Percentiles rank a stretch among this genome's conserved stretches.
Conservation (phyloP, 2,329 filamentous ascomycete genomes). For the Tolypocladium nubicola region DNA sequence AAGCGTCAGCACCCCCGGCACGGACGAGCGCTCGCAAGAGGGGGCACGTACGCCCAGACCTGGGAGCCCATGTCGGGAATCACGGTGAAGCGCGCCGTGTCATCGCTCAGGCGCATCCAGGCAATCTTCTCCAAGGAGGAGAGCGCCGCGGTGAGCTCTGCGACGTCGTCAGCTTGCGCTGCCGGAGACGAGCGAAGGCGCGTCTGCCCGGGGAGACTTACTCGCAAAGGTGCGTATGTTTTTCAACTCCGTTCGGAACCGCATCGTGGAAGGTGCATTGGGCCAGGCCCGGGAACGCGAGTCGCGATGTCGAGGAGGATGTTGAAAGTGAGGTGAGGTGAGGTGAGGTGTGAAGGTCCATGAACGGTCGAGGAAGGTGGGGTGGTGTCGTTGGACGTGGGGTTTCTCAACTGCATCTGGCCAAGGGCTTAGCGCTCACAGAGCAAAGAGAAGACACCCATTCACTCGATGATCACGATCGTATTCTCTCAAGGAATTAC, state of each 20-base stretch:
- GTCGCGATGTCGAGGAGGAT: not conserved
- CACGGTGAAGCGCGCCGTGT: constrained; percentile 85
- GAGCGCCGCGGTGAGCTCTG: constrained; percentile 52
- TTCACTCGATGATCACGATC: too few species aligned
- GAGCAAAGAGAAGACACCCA: not conserved
- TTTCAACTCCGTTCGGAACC: constrained; percentile 55
- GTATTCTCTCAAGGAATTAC: too few species aligned
- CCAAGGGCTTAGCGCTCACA: not conserved
- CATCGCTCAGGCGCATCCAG: constrained; percentile 82
- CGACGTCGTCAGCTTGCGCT: not conserved
- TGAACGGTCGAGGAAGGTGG: not conserved
- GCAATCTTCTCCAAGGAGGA: constrained; percentile 69
- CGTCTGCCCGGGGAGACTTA: constrained; percentile 18
- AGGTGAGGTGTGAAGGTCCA: not conserved
- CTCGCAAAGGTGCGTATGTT: constrained; percentile 59
- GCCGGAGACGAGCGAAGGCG: not conserved
- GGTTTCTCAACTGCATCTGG: not conserved
- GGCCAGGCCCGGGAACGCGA: not conserved
- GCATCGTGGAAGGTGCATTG: constrained; percentile 34
- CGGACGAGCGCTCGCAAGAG: not conserved
- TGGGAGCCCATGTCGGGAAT: constrained; percentile 91
- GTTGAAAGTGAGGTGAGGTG: not conserved
- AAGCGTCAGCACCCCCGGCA: not conserved
- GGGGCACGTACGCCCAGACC: constrained; percentile 73
- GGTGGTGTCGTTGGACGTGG: not conserved